These are phyloP conservation scores for Acer campestre DNA, from an alignment of 345 rosid genomes.

Conservation along the genomic window DNA sequence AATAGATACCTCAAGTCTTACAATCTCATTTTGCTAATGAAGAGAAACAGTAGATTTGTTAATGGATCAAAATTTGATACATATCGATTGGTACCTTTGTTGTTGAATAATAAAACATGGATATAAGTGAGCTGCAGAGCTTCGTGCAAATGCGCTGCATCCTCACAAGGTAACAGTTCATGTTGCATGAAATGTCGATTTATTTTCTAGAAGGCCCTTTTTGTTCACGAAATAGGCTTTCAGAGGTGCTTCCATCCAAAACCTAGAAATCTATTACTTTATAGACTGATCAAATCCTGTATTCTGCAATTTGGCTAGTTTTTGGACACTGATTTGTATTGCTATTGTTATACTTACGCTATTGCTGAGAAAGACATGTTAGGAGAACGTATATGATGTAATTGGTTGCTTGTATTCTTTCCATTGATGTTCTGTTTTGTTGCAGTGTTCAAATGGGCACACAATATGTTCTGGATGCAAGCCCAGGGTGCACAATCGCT, in stretches of 20 bases:
- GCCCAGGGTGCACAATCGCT: too few relatives aligned
- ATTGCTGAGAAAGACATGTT: background rate
- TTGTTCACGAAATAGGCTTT: too few relatives aligned
- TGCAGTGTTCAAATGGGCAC: conserved; percentile 84
- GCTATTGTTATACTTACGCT: background rate
- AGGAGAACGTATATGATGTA: background rate
- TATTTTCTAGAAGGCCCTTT: background rate
- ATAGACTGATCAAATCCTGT: background rate
- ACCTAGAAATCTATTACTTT: too few relatives aligned
- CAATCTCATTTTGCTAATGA: background rate
- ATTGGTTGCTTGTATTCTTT: conserved; percentile 5
- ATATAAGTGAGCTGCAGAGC: background rate
- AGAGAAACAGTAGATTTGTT: background rate
- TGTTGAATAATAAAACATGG: background rate
- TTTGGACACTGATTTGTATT: background rate
- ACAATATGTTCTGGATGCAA: conserved; percentile 81
- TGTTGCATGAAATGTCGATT: background rate
- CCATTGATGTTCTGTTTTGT: conserved; percentile 5
- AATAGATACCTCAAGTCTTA: background rate
- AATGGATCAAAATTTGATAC: background rate
- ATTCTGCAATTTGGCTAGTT: background rate
- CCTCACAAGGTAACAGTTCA: background rate
- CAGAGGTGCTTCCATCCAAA: too few relatives aligned
- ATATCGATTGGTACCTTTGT: too few relatives aligned
- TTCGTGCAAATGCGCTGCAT: background rate